A percentile compares a stretch with the other conserved stretches of the same genome.
Conservation (phyloP, 2,329 filamentous ascomycete species). For the Talaromyces sp. region DNA sequence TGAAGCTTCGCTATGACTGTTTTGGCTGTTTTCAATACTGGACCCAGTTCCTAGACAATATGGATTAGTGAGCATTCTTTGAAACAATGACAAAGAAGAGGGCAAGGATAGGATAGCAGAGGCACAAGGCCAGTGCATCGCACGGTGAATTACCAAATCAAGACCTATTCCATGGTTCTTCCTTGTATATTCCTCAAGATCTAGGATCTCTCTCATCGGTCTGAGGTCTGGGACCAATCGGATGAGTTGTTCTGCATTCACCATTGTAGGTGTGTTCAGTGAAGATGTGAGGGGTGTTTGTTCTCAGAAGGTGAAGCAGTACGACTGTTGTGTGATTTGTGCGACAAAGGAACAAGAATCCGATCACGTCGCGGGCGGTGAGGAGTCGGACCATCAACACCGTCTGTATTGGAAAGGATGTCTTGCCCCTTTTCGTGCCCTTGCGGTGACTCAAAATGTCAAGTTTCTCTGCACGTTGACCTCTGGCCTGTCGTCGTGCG, state of each 20-base stretch:
- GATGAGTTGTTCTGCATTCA: not conserved
- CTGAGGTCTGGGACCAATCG: not conserved
- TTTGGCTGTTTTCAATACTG: not conserved
- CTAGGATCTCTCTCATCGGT: not conserved
- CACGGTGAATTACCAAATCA: not conserved
- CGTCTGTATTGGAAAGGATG: not conserved
- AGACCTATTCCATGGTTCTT: not conserved
- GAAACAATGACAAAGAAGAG: not conserved
- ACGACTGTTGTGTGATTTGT: not conserved
- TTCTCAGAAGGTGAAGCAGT: not conserved
- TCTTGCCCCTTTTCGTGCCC: not conserved
- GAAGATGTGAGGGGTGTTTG: not conserved
- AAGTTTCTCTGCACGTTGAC: not conserved
- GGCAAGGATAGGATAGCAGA: not conserved
- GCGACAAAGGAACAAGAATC: not conserved
- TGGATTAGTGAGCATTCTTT: not conserved
- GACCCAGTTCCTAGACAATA: not conserved
- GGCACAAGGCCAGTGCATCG: not conserved
- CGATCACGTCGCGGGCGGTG: not conserved
- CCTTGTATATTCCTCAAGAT: not conserved
- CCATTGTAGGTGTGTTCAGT: not conserved
- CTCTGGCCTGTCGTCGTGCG: not conserved
- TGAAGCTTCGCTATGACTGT: not conserved
- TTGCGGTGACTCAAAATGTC: not conserved
- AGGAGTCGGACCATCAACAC: not conserved